phyloP scores from a whole-genome alignment of 176 grass and related monocot species.

The Eremochloa ophiuroides region DNA sequence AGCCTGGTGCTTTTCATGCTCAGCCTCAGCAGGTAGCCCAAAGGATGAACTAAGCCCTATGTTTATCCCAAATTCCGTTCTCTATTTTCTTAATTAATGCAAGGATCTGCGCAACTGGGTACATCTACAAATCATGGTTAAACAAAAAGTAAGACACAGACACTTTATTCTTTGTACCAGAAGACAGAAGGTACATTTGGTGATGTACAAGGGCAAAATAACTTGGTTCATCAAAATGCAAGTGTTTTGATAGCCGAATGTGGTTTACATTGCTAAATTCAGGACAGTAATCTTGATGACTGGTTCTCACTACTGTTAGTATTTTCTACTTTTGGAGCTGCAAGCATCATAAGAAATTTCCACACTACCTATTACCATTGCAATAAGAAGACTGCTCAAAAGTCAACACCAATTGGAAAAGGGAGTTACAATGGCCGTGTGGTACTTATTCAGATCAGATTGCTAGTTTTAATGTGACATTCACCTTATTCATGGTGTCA shows the following conservation, averaged over 20 bases:
- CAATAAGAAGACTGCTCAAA: conserved; percentile 3
- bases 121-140: background rate
- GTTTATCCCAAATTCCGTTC: background rate
- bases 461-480: conserved; percentile 4
- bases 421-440: background rate
- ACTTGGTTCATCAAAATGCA: background rate
- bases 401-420: background rate
- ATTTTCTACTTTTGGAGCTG: background rate
- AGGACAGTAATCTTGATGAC: background rate
- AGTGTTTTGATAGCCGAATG: background rate
- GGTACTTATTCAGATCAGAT: conserved; percentile 5
- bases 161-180: background rate
- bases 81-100: background rate
- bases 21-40: background rate
- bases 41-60: background rate
- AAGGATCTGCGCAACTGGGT: background rate
- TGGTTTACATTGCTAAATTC: background rate
- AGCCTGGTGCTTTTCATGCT: background rate
- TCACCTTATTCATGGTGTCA: conserved; percentile 99
- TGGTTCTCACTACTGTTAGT: background rate
- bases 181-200: background rate
- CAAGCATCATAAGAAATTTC: background rate
- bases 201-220: background rate
- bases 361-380: background rate
- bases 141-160: background rate